These are phyloP conservation scores for Neonectria coccinea DNA, from an alignment of 2,329 filamentous ascomycete species.

Conservation along the genomic window DNA sequence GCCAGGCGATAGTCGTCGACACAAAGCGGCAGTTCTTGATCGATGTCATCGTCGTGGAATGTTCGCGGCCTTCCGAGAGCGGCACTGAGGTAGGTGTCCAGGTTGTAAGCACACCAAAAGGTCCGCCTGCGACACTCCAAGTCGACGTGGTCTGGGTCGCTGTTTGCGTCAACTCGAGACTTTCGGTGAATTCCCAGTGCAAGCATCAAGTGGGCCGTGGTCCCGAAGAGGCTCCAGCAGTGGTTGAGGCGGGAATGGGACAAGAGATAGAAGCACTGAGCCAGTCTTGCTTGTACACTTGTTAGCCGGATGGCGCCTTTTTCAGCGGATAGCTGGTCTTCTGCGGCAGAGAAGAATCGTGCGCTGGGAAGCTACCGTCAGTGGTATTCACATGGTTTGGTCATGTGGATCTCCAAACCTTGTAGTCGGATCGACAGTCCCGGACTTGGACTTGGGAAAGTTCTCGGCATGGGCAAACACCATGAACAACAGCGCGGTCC, in stretches of 20 bases:
- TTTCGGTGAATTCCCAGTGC: slow-evolving; percentile 56
- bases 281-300: slow-evolving; percentile 54
- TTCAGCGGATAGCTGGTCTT: slow-evolving; percentile 52
- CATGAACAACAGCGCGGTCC: slow-evolving; percentile 60
- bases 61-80: slow-evolving; percentile 70
- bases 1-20: slow-evolving; percentile 66
- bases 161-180: slow-evolving; percentile 26
- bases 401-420: background rate
- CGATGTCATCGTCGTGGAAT: slow-evolving; percentile 74
- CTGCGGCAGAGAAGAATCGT: slow-evolving; percentile 50
- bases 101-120: slow-evolving; percentile 74
- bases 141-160: slow-evolving; percentile 49
- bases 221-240: slow-evolving; percentile 59
- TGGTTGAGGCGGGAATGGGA: slow-evolving; percentile 58
- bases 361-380: slow-evolving; percentile 34
- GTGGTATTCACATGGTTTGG: background rate
- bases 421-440: slow-evolving; percentile 28
- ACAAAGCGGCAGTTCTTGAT: slow-evolving; percentile 67
- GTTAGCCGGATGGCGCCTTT: slow-evolving; percentile 51
- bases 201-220: slow-evolving; percentile 52
- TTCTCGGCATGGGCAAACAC: slow-evolving; percentile 62
- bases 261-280: slow-evolving; percentile 55
- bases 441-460: slow-evolving; percentile 48
- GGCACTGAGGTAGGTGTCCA: slow-evolving; percentile 74
- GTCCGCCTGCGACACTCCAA: slow-evolving; percentile 56